Percentiles rank a stretch among this genome's conserved stretches.
phyloP scores from a whole-genome alignment of 768 basidiomycete species.

The Lentinula edodes region DNA sequence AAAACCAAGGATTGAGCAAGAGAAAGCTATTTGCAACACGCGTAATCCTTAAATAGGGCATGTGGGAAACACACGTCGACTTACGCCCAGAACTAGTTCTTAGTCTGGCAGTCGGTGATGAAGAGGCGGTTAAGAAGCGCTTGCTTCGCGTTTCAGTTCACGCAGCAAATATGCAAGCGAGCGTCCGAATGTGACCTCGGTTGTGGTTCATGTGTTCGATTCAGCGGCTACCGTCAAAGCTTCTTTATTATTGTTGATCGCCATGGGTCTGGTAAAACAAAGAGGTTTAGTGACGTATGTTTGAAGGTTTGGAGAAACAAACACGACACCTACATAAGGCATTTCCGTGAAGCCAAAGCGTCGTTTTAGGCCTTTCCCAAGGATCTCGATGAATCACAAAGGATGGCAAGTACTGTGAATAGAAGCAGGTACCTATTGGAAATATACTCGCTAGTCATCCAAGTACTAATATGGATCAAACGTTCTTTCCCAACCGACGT shows the following conservation, averaged over 20 bases:
- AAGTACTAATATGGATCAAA: background rate
- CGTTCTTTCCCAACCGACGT: slow-evolving; percentile 4
- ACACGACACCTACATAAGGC: too few species aligned
- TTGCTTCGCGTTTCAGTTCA: background rate
- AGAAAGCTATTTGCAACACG: background rate
- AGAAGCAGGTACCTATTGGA: background rate
- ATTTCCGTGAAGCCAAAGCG: too few species aligned
- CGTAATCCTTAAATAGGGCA: background rate
- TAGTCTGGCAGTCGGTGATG: background rate
- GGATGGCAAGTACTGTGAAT: too few species aligned
- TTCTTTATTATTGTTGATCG: background rate
- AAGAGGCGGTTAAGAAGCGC: background rate
- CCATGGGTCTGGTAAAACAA: too few species aligned
- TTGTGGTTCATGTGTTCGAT: background rate
- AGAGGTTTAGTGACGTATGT: too few species aligned
- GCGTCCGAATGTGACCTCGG: background rate
- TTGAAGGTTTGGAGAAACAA: too few species aligned
- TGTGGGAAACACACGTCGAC: slow-evolving; percentile 1
- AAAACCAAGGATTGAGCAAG: background rate
- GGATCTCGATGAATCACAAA: too few species aligned
- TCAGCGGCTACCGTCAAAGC: background rate
- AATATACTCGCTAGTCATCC: too few species aligned
- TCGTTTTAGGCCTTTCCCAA: too few species aligned
- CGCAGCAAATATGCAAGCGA: slow-evolving; percentile 1
- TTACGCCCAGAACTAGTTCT: background rate